These are phyloP conservation scores for Sugiyamaella pinicola DNA, from an alignment of 1,139 yeast species.

Conservation along the genomic window DNA sequence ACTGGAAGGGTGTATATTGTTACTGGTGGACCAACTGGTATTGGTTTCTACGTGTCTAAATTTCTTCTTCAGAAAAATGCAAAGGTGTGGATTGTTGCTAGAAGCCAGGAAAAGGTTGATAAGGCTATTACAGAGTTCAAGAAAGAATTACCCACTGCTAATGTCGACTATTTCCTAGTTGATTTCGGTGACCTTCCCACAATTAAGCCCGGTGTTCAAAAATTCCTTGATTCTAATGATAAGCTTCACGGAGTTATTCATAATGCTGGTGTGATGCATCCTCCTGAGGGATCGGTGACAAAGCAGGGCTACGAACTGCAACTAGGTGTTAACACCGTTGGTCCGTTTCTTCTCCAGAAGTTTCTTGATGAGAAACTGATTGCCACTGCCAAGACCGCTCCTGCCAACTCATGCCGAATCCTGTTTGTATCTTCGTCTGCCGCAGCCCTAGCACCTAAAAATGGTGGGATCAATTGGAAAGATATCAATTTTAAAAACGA, in stretches of 20 bases:
- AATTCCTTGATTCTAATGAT: conserved; percentile 37
- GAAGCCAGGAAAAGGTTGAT: conserved; percentile 44
- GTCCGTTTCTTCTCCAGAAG: conserved; percentile 53
- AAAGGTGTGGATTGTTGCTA: conserved; percentile 48
- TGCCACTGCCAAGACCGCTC: conserved; percentile 39
- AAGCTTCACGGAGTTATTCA: conserved; percentile 39
- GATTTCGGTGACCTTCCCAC: conserved; percentile 53
- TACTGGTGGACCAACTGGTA: conserved; percentile 54
- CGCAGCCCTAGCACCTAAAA: conserved; percentile 37
- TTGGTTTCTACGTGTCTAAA: conserved; percentile 49
- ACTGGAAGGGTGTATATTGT: conserved; percentile 48
- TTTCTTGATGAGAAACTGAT: conserved; percentile 49
- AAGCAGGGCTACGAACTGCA: conserved; percentile 54
- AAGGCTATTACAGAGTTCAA: conserved; percentile 42
- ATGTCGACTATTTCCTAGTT: conserved; percentile 34
- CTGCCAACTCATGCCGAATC: conserved; percentile 40
- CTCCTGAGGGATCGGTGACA: conserved; percentile 45
- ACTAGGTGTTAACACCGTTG: conserved; percentile 55
- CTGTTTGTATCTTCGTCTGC: conserved; percentile 53
- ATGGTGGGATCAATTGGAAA: conserved; percentile 44
- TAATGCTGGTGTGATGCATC: conserved; percentile 53
- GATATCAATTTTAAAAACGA: conserved; percentile 37
- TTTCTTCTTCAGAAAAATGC: conserved; percentile 50
- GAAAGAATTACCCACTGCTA: conserved; percentile 33
- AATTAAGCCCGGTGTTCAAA: conserved; percentile 48